Evolutionary conservation across 2,329 filamentous ascomycete genomes (phyloP).

Genomic region (Ceratocystis diversiconidia): DNA sequence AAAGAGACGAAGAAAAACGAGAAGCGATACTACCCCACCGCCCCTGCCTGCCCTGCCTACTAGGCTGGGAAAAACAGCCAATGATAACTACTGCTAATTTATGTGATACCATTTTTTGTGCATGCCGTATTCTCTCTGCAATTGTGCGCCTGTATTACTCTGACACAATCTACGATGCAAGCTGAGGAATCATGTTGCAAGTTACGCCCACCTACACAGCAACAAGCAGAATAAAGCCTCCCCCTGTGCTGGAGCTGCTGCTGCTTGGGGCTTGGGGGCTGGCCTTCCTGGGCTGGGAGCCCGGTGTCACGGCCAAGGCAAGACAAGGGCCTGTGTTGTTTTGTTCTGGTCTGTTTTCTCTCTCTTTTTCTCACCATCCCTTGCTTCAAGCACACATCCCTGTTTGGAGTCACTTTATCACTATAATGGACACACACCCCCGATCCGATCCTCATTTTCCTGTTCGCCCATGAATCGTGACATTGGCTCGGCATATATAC

Average conservation of each 20-base stretch:
- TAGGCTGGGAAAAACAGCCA: not conserved
- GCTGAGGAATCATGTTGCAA: not conserved
- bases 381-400: not conserved
- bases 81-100: not conserved
- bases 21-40: not conserved
- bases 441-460: not conserved
- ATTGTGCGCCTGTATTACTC: not conserved
- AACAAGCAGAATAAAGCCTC: not conserved
- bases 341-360: not conserved
- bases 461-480: not conserved
- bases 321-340: not conserved
- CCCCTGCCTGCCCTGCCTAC: not conserved
- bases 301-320: not conserved
- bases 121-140: not conserved
- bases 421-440: not conserved
- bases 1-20: not conserved
- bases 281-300: not conserved
- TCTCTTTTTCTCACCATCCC: not conserved
- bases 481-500: slow-evolving; percentile 1
- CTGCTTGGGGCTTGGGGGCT: not conserved
- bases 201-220: not conserved
- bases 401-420: not conserved
- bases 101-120: not conserved
- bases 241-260: not conserved
- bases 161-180: not conserved